Evolutionary conservation across 139 green algal genomes (phyloP), one percentile per base, ranked within the genome.

Genomic region (Limnomonas spitsbergensis): DNA sequence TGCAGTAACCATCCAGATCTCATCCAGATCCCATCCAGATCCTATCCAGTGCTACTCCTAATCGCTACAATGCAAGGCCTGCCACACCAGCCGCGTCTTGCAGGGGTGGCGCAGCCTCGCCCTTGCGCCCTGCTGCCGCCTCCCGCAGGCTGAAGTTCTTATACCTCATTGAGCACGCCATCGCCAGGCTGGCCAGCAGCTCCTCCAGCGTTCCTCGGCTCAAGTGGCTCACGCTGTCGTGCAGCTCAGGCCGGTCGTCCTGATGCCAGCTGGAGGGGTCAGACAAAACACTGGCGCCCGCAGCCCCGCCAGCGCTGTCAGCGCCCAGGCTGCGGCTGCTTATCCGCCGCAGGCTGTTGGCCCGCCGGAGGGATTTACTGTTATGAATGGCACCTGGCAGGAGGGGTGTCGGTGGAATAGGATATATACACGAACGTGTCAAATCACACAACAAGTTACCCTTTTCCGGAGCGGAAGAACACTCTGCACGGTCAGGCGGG

Each of bases 91-190:
- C n/a, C n/a, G n/a, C n/a, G n/a, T n/a, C n/a, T n/a, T n/a, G n/a
- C n/a, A n/a, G n/a, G n/a, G n/a, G n/a, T n/a, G n/a, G n/a, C n/a
- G n/a, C n/a, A n/a, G n/a, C n/a, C n/a, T n/a, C n/a, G n/a, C n/a
- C n/a, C n/a, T n/a, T n/a, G n/a, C n/a, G n/a, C n/a, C n/a, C n/a
- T n/a, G n/a, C n/a, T n/a, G n/a, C n/a, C n/a, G n/a, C n/a, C n/a
- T n/a, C n/a, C n/a, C n/a, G n/a, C n/a, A n/a, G n/a, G n/a, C n/a
- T n/a, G n/a, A n/a, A n/a, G n/a, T n/a, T n/a, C n/a, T n/a, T n/a
- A 61, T 61, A 61, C 47, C 47, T 61, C 47, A 61, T 61, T 14
- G 47, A 61, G 47, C 47, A 61, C 20, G 47, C 47, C 47, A 61
- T 61, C 20, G 47, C 47, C 14, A 61, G 47, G 20, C 47, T 61